These are phyloP conservation scores for Venturia effusa DNA, from an alignment of 2,329 filamentous ascomycete genomes.

Conservation along the genomic window DNA sequence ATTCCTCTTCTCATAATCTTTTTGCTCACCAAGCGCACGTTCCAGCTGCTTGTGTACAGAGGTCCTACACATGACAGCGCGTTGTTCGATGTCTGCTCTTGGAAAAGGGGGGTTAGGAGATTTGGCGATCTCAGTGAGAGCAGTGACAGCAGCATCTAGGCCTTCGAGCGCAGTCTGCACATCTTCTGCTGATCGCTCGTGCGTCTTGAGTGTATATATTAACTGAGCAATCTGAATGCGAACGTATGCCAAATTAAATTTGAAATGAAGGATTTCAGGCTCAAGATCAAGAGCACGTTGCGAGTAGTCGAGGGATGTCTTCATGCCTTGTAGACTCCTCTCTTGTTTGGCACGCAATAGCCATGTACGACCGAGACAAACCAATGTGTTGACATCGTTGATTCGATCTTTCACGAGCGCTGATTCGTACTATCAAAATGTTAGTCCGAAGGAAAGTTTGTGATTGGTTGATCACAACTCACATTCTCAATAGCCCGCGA, in stretches of 20 bases:
- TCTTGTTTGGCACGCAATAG: conserved; percentile 66
- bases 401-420: conserved; percentile 67
- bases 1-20: conserved; percentile 88
- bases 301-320: conserved; percentile 53
- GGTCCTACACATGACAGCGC: conserved; percentile 93
- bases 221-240: conserved; percentile 87
- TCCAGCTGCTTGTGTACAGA: conserved; percentile 90
- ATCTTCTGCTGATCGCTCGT: conserved; percentile 66
- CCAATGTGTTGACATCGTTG: conserved; percentile 67
- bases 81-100: conserved; percentile 79
- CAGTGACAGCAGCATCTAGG: conserved; percentile 74
- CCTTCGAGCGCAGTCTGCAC: conserved; percentile 71
- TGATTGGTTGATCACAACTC: conserved; percentile 18
- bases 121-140: conserved; percentile 49
- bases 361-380: conserved; percentile 82
- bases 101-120: conserved; percentile 72
- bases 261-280: conserved; percentile 78
- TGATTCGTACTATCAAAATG: conserved; percentile 57
- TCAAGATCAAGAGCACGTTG: conserved; percentile 62
- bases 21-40: conserved; percentile 71
- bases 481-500: conserved; percentile 78
- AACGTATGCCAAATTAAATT: conserved; percentile 97
- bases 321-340: conserved; percentile 49
- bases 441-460: conserved; percentile 12
- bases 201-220: conserved; percentile 64